phyloP scores from a whole-genome alignment of 257 asterid species.

The Echium plantagineum region DNA sequence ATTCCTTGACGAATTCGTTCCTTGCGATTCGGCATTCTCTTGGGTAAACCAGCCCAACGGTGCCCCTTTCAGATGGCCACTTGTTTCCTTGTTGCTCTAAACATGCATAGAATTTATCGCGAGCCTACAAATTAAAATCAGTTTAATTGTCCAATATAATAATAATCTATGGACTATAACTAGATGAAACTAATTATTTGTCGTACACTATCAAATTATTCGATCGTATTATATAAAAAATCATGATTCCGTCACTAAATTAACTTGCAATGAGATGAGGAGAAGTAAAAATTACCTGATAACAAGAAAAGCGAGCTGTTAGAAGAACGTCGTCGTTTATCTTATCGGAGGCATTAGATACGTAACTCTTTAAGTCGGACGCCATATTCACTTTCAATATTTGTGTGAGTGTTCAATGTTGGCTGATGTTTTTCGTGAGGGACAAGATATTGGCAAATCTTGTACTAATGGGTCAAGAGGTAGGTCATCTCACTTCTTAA shows the following conservation, averaged over 20 bases:
- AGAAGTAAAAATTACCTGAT: constrained; percentile 33
- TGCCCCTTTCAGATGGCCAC: constrained; percentile 71
- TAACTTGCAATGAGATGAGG: neutral
- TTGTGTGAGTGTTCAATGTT: too few relatives aligned
- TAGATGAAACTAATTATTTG: neutral
- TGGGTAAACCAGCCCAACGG: constrained; percentile 85
- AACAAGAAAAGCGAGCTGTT: constrained; percentile 56
- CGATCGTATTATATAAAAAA: too few relatives aligned
- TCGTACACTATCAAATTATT: too few relatives aligned
- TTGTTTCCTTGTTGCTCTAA: constrained; percentile 59
- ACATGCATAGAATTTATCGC: too few relatives aligned
- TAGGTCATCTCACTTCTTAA: too few relatives aligned
- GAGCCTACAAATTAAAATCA: too few relatives aligned
- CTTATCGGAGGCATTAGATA: constrained; percentile 36
- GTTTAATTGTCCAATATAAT: too few relatives aligned
- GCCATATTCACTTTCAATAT: too few relatives aligned
- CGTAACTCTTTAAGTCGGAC: constrained; percentile 50
- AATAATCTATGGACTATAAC: neutral
- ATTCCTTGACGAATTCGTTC: constrained; percentile 53
- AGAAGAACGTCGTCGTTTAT: constrained; percentile 68
- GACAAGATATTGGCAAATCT: too few relatives aligned
- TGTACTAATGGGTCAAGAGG: too few relatives aligned
- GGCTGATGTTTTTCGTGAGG: too few relatives aligned
- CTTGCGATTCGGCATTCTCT: constrained; percentile 66
- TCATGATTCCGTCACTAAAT: too few relatives aligned